Conservation (phyloP, 2,329 filamentous ascomycete species). For the Sphaerulina vaccinii region DNA sequence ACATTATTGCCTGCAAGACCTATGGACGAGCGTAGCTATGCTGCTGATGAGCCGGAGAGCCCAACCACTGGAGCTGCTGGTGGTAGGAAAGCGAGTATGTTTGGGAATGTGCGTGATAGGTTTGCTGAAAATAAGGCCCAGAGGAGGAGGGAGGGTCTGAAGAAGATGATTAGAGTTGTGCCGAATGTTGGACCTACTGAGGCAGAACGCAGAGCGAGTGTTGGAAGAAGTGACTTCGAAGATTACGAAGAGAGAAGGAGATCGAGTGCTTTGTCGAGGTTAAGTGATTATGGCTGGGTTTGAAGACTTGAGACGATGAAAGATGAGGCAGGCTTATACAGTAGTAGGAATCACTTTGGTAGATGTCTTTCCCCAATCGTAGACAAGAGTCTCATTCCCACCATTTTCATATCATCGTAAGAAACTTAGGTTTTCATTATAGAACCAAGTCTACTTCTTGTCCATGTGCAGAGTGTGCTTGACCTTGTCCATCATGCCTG, state of each 20-base stretch:
- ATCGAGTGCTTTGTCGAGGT: constrained; percentile 4
- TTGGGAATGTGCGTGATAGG: constrained; percentile 23
- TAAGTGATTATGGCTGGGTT: constrained; percentile 8
- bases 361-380: no score
- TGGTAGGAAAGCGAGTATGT: constrained; percentile 14
- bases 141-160: constrained; percentile 36
- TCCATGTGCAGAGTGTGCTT: constrained; percentile 32
- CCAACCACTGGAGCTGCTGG: neutral
- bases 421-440: neutral
- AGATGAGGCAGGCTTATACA: no score
- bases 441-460: constrained; percentile 15
- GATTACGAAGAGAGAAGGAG: constrained; percentile 11
- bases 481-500: constrained; percentile 30
- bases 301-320: neutral
- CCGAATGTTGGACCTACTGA: constrained; percentile 8
- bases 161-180: constrained; percentile 36
- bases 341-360: no score
- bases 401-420: neutral
- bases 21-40: neutral
- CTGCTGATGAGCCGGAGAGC: neutral
- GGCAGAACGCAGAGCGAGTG: neutral
- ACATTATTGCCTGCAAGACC: neutral
- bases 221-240: no score
- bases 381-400: no score
- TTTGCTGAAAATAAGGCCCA: constrained; percentile 29